Evolutionary conservation across 208 protist species (phyloP), one percentile per base, ranked within the genome.

Genomic region (Tetramitus jugosus): DNA sequence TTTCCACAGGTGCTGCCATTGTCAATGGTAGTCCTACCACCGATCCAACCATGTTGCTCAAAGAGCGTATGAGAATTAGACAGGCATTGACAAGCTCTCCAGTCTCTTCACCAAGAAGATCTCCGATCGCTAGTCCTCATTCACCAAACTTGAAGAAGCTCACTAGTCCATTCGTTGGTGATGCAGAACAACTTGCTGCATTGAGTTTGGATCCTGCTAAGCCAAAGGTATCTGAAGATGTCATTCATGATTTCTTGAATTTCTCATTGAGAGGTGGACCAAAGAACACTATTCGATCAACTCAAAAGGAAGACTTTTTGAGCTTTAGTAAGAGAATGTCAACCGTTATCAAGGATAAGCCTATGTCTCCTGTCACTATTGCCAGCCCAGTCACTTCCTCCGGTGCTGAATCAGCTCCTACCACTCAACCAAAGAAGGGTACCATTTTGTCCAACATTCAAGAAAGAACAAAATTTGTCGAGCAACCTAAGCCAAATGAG

Each of bases 11-110:
- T 14, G 6, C 7, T 29, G 13, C 13, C 56, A 37, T 1, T 8
- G 13, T 29, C 56, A 62, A 62, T 35, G 13, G 23, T 33, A 62
- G 6, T 37, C 10, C 56, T 37, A 35, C n/a, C n/a, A 31, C 60
- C 60, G 26, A 4, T 60, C 29, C 8, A 4, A 60, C 45, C 45
- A 52, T 20, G 6, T 52, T 20, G 45, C 6, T 52, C 14, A 52
- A 65, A 65, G 60, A 65, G 40, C 60, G 40, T 65, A 65, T 40
- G 60, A 65, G 8, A 14, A 7, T 65, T 65, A 40, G 29, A 39
- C 3, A 14, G 2, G 33, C 35, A 26, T 17, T 65, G 7, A 40
- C 60, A 65, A 65, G 33, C 14, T 10, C 40, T 40, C 31, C 60
- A n/a, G n/a, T 29, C 26, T 62, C 56, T 62, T 29, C 56, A 33